Conservation (phyloP, 768 basidiomycete species). For the Mycena leptocephala region DNA sequence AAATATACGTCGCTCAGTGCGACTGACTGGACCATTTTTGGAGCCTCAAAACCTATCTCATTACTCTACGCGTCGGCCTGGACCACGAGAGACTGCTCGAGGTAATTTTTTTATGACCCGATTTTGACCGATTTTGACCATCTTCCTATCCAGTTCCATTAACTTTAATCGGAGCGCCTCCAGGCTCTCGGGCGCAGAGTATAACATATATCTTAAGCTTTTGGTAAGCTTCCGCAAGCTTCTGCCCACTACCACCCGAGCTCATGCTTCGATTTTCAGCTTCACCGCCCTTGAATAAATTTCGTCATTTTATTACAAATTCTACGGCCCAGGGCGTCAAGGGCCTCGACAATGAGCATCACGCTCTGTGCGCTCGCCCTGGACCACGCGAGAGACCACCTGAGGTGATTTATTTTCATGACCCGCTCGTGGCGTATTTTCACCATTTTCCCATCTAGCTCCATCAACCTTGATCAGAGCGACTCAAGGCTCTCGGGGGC, state of each 20-base stretch:
- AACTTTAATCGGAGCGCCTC: too few species aligned
- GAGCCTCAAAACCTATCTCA: not conserved
- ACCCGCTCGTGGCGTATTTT: not conserved
- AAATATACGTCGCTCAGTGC: not conserved
- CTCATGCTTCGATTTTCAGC: too few species aligned
- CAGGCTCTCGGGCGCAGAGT: too few species aligned
- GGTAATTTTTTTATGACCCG: not conserved
- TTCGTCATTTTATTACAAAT: too few species aligned
- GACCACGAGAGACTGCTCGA: not conserved
- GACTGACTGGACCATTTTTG: not conserved
- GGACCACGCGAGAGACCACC: not conserved
- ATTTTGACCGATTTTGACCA: not conserved
- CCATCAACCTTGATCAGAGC: not conserved
- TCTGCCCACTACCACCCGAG: too few species aligned
- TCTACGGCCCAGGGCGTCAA: too few species aligned
- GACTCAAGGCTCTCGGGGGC: not conserved
- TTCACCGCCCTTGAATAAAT: too few species aligned
- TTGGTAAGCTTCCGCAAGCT: too few species aligned
- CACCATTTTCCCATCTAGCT: not conserved
- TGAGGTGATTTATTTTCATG: not conserved
- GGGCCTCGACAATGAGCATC: not conserved
- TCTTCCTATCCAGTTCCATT: too few species aligned
- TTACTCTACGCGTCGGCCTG: not conserved
- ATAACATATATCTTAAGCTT: too few species aligned
- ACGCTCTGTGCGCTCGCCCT: not conserved